Evolutionary conservation across 345 rosid species (phyloP).

Genomic region (Populus alba): DNA sequence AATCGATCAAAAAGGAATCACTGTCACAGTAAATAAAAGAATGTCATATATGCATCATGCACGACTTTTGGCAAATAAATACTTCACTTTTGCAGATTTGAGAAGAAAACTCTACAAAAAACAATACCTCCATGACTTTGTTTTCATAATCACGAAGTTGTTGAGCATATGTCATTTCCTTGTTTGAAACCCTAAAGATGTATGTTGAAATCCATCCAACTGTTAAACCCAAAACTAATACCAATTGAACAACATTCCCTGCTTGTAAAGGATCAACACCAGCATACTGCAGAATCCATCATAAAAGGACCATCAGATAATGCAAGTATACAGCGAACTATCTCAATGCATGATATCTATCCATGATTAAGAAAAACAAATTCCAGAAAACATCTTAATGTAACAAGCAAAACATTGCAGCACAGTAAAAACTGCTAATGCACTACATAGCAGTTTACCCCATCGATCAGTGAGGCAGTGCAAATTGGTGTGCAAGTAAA

Average conservation of each 20-base stretch:
- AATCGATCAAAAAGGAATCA: background rate
- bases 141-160: conserved; percentile 89
- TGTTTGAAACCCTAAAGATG: conserved; percentile 87
- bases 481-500: background rate
- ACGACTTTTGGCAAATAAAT: background rate
- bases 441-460: background rate
- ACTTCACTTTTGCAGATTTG: background rate
- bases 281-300: conserved; percentile 45
- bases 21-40: background rate
- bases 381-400: background rate
- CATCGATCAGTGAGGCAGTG: background rate
- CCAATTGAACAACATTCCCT: conserved; percentile 83
- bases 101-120: background rate
- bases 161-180: conserved; percentile 96
- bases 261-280: conserved; percentile 91
- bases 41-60: too few species aligned
- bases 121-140: conserved; percentile 84
- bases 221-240: conserved; percentile 80
- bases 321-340: background rate
- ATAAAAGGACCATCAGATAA: background rate
- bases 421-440: too few species aligned
- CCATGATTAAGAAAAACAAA: background rate
- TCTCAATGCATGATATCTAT: background rate
- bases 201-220: conserved; percentile 93
- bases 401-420: background rate